Percentiles rank a stretch among this genome's conserved stretches.
Conservation (phyloP, 441 rosid genomes). For the Jatropha multifida region DNA sequence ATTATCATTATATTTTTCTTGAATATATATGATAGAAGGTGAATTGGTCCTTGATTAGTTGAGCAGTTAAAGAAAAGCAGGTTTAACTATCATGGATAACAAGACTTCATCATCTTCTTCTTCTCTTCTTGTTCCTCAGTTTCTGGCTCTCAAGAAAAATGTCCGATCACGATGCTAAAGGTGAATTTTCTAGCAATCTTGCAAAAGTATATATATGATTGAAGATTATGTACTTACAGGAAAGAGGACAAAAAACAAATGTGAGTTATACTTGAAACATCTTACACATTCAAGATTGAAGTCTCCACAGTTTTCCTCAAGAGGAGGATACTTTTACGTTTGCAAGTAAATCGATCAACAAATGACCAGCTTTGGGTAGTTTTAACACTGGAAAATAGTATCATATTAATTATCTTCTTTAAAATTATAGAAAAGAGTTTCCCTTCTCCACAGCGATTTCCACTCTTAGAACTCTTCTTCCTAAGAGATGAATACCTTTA, state of each 20-base stretch:
- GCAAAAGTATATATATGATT: conserved; percentile 1
- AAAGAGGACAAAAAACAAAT: conserved; percentile 58
- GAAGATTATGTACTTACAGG: conserved; percentile 28
- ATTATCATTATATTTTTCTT: no score
- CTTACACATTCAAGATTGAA: conserved; percentile 15
- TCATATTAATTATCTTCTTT: not conserved
- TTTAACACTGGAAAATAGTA: no score
- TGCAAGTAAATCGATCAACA: conserved; percentile 32
- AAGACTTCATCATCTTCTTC: conserved; percentile 24
- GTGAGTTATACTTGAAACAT: conserved; percentile 35
- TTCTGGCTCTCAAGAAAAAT: conserved; percentile 41
- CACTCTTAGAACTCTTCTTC: conserved; percentile 46
- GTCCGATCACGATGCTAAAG: conserved; percentile 71
- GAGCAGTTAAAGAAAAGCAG: not conserved
- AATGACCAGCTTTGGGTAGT: conserved; percentile 18
- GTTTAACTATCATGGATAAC: conserved; percentile 24
- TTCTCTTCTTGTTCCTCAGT: conserved; percentile 38
- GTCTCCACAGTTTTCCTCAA: conserved; percentile 36
- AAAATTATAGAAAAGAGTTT: conserved; percentile 42
- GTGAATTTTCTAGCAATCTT: conserved; percentile 27
- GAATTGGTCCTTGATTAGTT: no score
- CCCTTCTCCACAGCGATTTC: conserved; percentile 52
- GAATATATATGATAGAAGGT: no score
- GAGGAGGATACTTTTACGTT: conserved; percentile 39
- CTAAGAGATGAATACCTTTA: conserved; percentile 60